A percentile compares a stretch with the other conserved stretches of the same genome.
Conservation (phyloP, 345 rosid genomes). For the Leavenworthia alabamica region DNA sequence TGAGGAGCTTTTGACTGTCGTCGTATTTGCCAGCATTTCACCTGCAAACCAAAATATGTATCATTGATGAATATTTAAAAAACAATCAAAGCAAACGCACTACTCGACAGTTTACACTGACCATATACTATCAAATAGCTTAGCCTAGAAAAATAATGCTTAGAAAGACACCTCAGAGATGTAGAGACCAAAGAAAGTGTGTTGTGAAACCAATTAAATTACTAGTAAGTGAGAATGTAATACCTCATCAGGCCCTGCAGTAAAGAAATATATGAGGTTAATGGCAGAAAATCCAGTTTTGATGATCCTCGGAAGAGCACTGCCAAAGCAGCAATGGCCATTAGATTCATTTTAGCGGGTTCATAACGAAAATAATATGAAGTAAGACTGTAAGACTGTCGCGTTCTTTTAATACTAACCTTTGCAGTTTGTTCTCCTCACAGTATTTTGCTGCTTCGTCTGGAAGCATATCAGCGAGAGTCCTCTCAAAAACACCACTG, state of each 20-base stretch:
- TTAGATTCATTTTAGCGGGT: too few relatives aligned
- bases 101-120: background rate
- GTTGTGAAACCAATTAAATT: background rate
- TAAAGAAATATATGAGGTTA: slow-evolving; percentile 95
- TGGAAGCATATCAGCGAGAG: slow-evolving; percentile 68
- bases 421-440: slow-evolving; percentile 91
- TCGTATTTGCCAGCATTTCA: slow-evolving; percentile 87
- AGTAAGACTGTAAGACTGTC: too few relatives aligned
- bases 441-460: slow-evolving; percentile 80
- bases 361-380: background rate
- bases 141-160: too few relatives aligned
- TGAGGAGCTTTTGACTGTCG: slow-evolving; percentile 93
- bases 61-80: background rate
- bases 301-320: slow-evolving; percentile 93
- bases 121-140: background rate
- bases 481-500: slow-evolving; percentile 72
- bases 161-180: too few relatives aligned
- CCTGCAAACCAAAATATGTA: slow-evolving; percentile 43
- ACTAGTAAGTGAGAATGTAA: slow-evolving; percentile 1
- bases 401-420: slow-evolving; percentile 44
- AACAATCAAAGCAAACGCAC: background rate
- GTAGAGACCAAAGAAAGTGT: background rate
- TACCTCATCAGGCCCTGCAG: slow-evolving; percentile 99
- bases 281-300: slow-evolving; percentile 96
- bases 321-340: slow-evolving; percentile 29